Base-by-base conservation (phyloP, 352 stramenopile species). In the Globisporangium alternatum region DNA sequence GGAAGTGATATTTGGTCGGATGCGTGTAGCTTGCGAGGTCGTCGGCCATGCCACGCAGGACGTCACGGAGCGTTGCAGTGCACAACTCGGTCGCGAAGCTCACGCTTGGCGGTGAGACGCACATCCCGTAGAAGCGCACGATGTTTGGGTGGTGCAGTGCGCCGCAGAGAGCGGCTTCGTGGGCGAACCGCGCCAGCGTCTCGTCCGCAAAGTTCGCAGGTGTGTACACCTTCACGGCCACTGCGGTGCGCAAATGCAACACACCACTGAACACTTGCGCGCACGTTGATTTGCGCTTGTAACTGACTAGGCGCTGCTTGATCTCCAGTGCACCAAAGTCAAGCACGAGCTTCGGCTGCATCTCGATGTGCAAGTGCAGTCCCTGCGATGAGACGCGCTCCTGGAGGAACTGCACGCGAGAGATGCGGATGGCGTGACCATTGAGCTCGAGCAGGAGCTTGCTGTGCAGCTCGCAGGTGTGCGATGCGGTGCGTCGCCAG, bases 281-380 rank as follows among this genome's bases (percentile, higher is more conserved):
- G 30, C 22, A 6, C 2, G 2, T 54, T 54, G 0, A 9, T 22
- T n/a, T 35, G 3, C 22, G 8, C 0, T 33, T 54, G 21, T 5
- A 35, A n/a, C 21, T 31, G 5, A 2, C 10, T 2, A 54, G 47
- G 5, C 25, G 22, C 47, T 35, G 47, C 47, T 54, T 54, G 47
- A 54, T 54, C 21, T 54, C 47, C 21, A 54, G 47, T 2, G 47
- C 33, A 3, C 47, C 69, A 62, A 86, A 86, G 58, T 86, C 77
- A 31, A 86, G 81, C 10, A 86, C 65, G 64, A 79, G 74, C 47
- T 77, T 77, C 41, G 70, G 66, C 56, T 84, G 74, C 72, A 83
- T 77, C 60, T 83, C 76, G 41, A 84, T 80, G 43, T 79, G 73
- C 22, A 78, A 60, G 52, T 84, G 76, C 12, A 84, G 67, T 1